Percentiles rank a stretch among this genome's conserved stretches.
Evolutionary conservation across 495 filamentous ascomycete species (phyloP).

Genomic region (Chlorociboria aeruginascens): DNA sequence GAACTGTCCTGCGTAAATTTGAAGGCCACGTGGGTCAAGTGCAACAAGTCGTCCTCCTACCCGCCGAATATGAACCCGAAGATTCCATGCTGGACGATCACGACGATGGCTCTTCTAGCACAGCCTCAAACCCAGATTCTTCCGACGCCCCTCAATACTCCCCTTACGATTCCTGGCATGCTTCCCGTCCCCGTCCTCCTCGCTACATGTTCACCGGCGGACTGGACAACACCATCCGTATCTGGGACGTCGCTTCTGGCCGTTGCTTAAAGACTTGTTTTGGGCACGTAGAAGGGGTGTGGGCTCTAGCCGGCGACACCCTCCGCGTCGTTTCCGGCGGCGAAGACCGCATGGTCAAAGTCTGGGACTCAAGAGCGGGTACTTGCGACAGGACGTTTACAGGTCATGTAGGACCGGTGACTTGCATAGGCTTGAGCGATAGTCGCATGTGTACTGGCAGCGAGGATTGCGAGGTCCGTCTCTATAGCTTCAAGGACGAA

Average conservation of each 20-base stretch:
- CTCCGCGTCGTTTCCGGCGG: constrained; percentile 79
- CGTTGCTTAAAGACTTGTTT: constrained; percentile 84
- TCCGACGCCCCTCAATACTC: background rate
- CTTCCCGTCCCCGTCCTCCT: constrained; percentile 59
- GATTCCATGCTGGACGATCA: constrained; percentile 42
- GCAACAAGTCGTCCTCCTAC: constrained; percentile 74
- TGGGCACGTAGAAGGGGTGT: constrained; percentile 91
- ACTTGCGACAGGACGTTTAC: constrained; percentile 85
- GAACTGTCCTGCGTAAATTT: constrained; percentile 63
- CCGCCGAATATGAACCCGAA: constrained; percentile 81
- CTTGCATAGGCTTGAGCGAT: constrained; percentile 83
- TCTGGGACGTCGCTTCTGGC: constrained; percentile 83
- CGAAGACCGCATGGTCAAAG: constrained; percentile 90
- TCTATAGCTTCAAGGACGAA: constrained; percentile 68
- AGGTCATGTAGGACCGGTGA: constrained; percentile 82
- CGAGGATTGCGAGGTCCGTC: constrained; percentile 81
- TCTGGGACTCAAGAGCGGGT: constrained; percentile 88
- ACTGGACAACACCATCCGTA: constrained; percentile 79
- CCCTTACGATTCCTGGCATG: constrained; percentile 34
- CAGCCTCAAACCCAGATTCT: constrained; percentile 7
- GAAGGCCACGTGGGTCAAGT: constrained; percentile 94
- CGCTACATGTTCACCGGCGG: constrained; percentile 87
- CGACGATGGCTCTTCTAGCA: constrained; percentile 36
- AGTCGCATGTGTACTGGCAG: constrained; percentile 77
- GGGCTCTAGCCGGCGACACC: constrained; percentile 86